Base-by-base conservation (phyloP, 305 asterid species). In the Solanum hybrid region DNA sequence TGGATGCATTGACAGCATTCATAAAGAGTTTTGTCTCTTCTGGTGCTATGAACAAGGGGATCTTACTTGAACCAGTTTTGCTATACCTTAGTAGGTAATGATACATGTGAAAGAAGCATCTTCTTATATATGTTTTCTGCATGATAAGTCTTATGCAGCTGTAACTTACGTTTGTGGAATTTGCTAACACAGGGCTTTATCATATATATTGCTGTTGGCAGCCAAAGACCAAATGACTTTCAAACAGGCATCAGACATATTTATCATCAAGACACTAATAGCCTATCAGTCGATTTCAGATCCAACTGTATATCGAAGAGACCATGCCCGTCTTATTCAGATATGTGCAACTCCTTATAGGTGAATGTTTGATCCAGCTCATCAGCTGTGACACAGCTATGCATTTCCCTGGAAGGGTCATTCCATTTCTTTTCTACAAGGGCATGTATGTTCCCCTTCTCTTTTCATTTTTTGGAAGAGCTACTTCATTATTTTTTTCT, bases 341-440 rank as follows among this genome's bases (percentile, higher is more conserved):
- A 93, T 98, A 90, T 98, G 99, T 92, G 94, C 97, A 88, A 93
- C 95, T 85, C 99, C 99, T 80, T 98, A 96, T 93, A 98, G 99
- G 99, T 98, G 95, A 92, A 84, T 51, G 75, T 31, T 51, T 84
- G 75, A 84, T 84, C 75, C 75, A 46, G 88, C 88, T 51, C 88
- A 51, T 84, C 29, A 84, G 87, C 74, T 84, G 36, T 83, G 28
- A 46, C 40, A 31, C 36, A 84, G 74, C 71, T 51, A 51, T 84
- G 88, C 3, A 20, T 57, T 84, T 31, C 75, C 37, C 31, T 31
- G 42, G 88, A 11, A 57, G 88, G 73, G 75, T 84, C 88, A 22
- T 51, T 84, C 75, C 75, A 9, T 84, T 42, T 51, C 42, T 31
- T 84, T 51, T 84, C 31, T 84, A 51, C 75, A 18, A 84, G 87